A percentile compares a stretch with the other conserved stretches of the same genome.
phyloP scores from a whole-genome alignment of 2,329 filamentous ascomycete species.

The Alternaria novae-zelandiae region DNA sequence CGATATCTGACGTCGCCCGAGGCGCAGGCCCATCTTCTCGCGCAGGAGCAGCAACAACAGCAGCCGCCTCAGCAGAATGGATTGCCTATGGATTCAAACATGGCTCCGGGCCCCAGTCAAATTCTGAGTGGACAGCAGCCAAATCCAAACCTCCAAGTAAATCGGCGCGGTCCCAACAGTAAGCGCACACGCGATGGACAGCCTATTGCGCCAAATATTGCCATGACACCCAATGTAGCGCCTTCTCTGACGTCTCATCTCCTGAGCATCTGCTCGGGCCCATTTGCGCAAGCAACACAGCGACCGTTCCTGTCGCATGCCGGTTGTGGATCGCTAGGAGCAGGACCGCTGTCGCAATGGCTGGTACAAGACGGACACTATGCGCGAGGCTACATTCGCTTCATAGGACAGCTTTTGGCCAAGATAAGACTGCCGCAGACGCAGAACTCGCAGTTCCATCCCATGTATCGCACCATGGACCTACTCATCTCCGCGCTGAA shows the following conservation, averaged over 20 bases:
- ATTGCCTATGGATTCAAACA: constrained; percentile 17
- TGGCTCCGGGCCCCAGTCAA: constrained; percentile 33
- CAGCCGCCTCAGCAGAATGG: constrained; percentile 25
- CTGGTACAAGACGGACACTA: constrained; percentile 75
- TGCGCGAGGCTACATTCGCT: constrained; percentile 72
- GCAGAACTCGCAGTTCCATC: constrained; percentile 51
- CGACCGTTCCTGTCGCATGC: constrained; percentile 70
- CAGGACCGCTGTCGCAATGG: constrained; percentile 66
- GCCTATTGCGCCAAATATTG: constrained; percentile 41
- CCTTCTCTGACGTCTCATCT: constrained; percentile 65
- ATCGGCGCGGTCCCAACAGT: constrained; percentile 52
- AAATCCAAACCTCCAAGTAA: constrained; percentile 56
- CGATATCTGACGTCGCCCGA: constrained; percentile 54
- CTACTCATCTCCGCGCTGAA: constrained; percentile 69
- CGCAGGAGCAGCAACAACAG: constrained; percentile 19
- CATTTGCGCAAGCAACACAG: constrained; percentile 66
- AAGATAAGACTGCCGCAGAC: constrained; percentile 64
- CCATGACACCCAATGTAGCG: constrained; percentile 29
- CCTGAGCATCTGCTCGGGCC: constrained; percentile 55
- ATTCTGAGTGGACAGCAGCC: constrained; percentile 56
- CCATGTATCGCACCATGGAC: constrained; percentile 65
- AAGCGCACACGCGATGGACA: constrained; percentile 49
- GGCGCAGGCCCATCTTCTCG: constrained; percentile 46
- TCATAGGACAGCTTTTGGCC: constrained; percentile 68
- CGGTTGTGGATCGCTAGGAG: constrained; percentile 66